phyloP scores from a whole-genome alignment of 2,329 filamentous ascomycete species.

The Chrysosporium queenslandicum region DNA sequence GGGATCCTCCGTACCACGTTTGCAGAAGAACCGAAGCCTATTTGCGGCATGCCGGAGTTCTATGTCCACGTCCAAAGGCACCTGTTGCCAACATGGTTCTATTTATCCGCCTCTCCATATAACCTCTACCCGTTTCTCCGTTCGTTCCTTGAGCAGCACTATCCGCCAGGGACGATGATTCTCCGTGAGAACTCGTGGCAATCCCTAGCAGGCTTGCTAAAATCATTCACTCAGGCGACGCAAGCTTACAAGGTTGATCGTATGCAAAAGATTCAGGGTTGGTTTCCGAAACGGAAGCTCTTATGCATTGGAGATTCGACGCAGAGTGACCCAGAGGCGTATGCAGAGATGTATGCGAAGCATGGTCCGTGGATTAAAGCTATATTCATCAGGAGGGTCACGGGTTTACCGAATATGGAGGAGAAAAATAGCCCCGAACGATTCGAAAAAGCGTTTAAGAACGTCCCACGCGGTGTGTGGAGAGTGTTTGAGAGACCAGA shows the following conservation, averaged over 20 bases:
- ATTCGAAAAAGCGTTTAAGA: constrained; percentile 75
- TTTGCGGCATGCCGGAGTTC: constrained; percentile 73
- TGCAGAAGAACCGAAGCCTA: constrained; percentile 59
- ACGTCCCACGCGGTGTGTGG: constrained; percentile 62
- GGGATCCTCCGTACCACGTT: constrained; percentile 81
- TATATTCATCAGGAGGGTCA: constrained; percentile 78
- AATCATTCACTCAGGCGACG: constrained; percentile 68
- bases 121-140: constrained; percentile 84
- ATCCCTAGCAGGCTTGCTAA: constrained; percentile 68
- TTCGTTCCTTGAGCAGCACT: constrained; percentile 60
- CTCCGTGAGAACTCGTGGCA: constrained; percentile 80
- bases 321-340: constrained; percentile 82
- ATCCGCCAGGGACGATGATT: constrained; percentile 68
- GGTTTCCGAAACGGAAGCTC: constrained; percentile 69
- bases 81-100: constrained; percentile 70
- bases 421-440: constrained; percentile 63
- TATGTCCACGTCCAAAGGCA: constrained; percentile 56
- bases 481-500: constrained; percentile 68
- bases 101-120: constrained; percentile 87
- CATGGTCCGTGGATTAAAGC: constrained; percentile 67
- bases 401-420: constrained; percentile 62
- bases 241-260: constrained; percentile 76
- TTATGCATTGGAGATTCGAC: constrained; percentile 85
- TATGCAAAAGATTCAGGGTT: constrained; percentile 65
- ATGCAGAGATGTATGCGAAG: constrained; percentile 62